Percentiles rank a stretch among this genome's conserved stretches.
phyloP scores from a whole-genome alignment of 306 rosid genomes.

The Notholithocarpus densiflorus region DNA sequence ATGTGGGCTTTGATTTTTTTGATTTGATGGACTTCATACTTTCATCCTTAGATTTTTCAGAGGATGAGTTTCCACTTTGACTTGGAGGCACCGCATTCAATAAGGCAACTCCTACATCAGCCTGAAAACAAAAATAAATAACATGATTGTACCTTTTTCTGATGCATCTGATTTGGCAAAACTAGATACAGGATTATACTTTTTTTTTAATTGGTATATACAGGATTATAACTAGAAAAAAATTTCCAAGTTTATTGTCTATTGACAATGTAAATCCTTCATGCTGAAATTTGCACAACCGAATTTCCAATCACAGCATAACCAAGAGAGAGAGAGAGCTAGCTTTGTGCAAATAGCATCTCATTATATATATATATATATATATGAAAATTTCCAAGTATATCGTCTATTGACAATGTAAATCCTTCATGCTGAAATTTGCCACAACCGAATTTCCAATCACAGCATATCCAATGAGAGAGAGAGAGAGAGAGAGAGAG shows the following conservation, averaged over 20 bases:
- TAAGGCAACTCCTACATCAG: constrained; percentile 93
- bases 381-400: neutral
- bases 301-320: neutral
- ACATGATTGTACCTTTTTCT: constrained; percentile 4
- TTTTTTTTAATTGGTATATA: neutral
- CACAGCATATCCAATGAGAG: neutral
- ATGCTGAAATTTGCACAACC: neutral
- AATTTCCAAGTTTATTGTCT: neutral
- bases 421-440: neutral
- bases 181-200: constrained; percentile 2
- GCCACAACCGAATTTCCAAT: neutral
- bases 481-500: neutral
- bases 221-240: neutral
- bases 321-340: neutral
- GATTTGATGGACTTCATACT: constrained; percentile 50
- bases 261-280: constrained; percentile 5
- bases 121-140: constrained; percentile 51
- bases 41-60: constrained; percentile 62
- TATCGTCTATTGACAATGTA: constrained; percentile 12
- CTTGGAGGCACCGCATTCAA: constrained; percentile 79
- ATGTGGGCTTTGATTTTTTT: constrained; percentile 62
- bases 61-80: constrained; percentile 45
- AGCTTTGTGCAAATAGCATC: too few relatives aligned
- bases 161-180: constrained; percentile 15
- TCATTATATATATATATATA: too few relatives aligned